phyloP scores from a whole-genome alignment of 805 yeast species.

The Saccharomyces mikatae region DNA sequence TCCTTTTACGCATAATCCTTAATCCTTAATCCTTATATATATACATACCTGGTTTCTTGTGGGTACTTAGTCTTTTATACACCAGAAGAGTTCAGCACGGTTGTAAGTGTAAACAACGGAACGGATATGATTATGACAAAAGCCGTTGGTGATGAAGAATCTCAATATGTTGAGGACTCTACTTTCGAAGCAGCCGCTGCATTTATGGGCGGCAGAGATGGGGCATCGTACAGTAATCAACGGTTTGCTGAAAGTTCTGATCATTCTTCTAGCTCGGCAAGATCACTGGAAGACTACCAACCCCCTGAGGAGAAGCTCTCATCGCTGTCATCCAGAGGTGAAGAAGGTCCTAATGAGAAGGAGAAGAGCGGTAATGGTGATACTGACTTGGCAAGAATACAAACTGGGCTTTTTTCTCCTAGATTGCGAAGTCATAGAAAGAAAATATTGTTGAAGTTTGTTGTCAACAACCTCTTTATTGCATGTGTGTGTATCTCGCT shows the following conservation, averaged over 20 bases:
- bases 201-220: background rate
- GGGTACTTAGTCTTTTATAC: background rate
- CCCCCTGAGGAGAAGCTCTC: background rate
- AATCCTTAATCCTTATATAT: background rate
- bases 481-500: constrained; percentile 18
- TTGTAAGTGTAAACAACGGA: background rate
- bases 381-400: constrained; percentile 2
- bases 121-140: background rate
- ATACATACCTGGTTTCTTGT: background rate
- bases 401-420: constrained; percentile 16
- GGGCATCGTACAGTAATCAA: background rate
- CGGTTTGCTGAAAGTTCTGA: background rate
- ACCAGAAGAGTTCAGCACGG: background rate
- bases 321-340: background rate
- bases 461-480: constrained; percentile 13
- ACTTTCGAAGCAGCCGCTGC: background rate
- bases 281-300: background rate
- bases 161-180: background rate
- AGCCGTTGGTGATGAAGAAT: background rate
- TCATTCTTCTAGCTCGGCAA: background rate
- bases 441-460: constrained; percentile 6
- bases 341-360: background rate
- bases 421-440: constrained; percentile 10
- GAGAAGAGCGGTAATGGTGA: background rate
- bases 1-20: background rate